Base-by-base conservation (phyloP, 495 filamentous ascomycete species). In the Parmelia sp. region DNA sequence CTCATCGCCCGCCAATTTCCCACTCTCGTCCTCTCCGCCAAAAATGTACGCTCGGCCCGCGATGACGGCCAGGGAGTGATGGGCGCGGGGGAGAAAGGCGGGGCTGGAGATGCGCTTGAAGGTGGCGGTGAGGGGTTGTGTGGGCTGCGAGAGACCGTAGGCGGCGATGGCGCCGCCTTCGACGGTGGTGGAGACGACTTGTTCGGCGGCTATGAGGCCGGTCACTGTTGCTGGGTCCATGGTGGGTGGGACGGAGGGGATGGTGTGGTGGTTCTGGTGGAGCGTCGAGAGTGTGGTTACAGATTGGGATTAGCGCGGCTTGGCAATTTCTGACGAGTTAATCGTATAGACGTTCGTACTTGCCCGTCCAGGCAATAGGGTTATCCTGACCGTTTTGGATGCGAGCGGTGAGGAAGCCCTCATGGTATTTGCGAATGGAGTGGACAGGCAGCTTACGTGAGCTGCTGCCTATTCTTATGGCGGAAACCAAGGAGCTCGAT, bases 21-120 rank as follows among this genome's bases (percentile, higher is more conserved):
- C 73, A 0, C 68, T 65, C 36, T 65, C 69, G 7, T 72, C 74
- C 40, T 73, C 66, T 62, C 82, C 82, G 17, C 82, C 82, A 65
- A 82, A 83, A 59, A 84, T 76, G 71, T 82, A 80, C 7, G 77
- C 76, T 57, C 78, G 80, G 65, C 79, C 71, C 47, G 67, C 67
- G 58, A 82, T 68, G 25, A 81, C 71, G 29, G 76, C 80, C 45
- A 83, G 70, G 14, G 77, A 75, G 69, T 84, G 80, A 56, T 76
- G 65, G 7, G 76, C 77, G 55, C 82, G 74, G 40, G 71, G 71
- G 25, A 84, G 74, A 12, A 76, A 78, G 17, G 72, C 66, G 17
- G 72, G 66, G 59, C 64, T 71, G 4, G 73, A 71, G 47, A 80
- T 71, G 44, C 76, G 77, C 19, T 71, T 72, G 49, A 79, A 77